Conservation (phyloP, 108 stramenopile genomes). For the Nitzschia sp. region DNA sequence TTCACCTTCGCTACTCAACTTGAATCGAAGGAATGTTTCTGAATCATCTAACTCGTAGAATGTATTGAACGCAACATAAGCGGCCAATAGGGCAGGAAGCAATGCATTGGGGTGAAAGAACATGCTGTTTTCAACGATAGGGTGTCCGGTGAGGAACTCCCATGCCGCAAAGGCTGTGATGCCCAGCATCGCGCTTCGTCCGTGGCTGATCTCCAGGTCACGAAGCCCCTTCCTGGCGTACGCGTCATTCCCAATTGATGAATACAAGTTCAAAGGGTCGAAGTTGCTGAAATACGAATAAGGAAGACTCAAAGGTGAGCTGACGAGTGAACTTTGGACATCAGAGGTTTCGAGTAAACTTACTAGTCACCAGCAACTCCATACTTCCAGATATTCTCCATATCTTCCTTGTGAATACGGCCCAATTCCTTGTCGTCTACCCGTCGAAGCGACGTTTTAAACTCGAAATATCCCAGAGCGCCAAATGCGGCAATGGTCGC, state of each 20-base stretch:
- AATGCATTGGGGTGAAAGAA: conserved; percentile 78
- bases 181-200: conserved; percentile 80
- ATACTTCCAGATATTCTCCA: conserved; percentile 72
- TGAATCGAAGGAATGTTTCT: conserved; percentile 29
- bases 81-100: conserved; percentile 57
- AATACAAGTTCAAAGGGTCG: conserved; percentile 75
- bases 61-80: conserved; percentile 57
- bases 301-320: background rate
- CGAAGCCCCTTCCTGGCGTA: conserved; percentile 79
- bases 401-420: conserved; percentile 58
- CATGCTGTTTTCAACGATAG: conserved; percentile 81
- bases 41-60: conserved; percentile 54
- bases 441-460: conserved; percentile 65
- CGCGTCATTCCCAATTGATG: conserved; percentile 61
- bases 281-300: conserved; percentile 39
- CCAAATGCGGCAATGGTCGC: conserved; percentile 55
- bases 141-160: conserved; percentile 72
- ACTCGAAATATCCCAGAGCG: conserved; percentile 71
- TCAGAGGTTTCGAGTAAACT: conserved; percentile 2
- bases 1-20: conserved; percentile 35
- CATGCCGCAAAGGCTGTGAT: conserved; percentile 74
- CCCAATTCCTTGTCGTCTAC: conserved; percentile 54
- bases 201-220: conserved; percentile 77
- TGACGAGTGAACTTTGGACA: too few species aligned
- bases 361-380: conserved; percentile 83